Conservation (phyloP, 768 basidiomycete species). For the Lactifluus subvellereus region DNA sequence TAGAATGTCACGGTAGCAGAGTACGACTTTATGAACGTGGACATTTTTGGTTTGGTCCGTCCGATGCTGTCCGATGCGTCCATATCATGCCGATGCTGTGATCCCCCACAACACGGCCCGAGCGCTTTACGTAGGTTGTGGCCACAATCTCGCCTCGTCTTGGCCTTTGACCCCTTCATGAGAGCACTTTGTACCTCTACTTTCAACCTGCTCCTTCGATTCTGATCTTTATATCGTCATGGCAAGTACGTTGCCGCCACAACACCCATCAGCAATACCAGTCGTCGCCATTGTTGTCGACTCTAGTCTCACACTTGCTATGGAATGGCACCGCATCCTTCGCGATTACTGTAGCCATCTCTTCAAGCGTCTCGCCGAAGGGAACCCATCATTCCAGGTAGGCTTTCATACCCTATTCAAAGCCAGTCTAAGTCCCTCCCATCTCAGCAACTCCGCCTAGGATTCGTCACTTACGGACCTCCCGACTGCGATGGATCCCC, state of each 20-base stretch:
- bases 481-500: conserved; percentile 20
- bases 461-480: conserved; percentile 27
- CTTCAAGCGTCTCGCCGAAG: conserved; percentile 20
- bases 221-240: background rate
- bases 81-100: no score
- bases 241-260: conserved; percentile 6
- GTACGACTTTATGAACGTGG: background rate
- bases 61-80: no score
- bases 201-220: background rate
- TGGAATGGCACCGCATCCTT: conserved; percentile 21
- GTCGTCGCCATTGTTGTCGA: conserved; percentile 23
- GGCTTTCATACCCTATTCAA: background rate
- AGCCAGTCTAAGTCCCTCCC: background rate
- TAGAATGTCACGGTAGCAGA: background rate
- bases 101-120: no score
- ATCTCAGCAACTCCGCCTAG: conserved; percentile 20
- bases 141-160: background rate
- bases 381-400: conserved; percentile 5
- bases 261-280: background rate
- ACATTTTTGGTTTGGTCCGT: background rate
- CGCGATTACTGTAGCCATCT: conserved; percentile 14
- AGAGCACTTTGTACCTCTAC: background rate
- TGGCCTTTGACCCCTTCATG: background rate
- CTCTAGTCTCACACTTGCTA: conserved; percentile 21
- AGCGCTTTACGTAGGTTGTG: background rate